Evolutionary conservation across 176 grass and related monocot species (phyloP).

Genomic region (Aechmea fasciata): DNA sequence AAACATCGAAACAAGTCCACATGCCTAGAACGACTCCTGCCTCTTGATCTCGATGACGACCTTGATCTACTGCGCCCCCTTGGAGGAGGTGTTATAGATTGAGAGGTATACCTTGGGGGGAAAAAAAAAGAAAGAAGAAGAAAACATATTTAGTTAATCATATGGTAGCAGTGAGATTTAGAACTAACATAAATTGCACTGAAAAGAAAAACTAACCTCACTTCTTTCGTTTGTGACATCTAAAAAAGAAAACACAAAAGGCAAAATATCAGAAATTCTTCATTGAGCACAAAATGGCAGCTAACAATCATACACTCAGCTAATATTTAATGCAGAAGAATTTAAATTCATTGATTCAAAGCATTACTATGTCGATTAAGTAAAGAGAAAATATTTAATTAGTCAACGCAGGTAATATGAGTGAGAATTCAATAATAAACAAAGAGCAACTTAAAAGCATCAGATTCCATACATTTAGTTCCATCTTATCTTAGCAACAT

Average conservation of each 20-base stretch:
- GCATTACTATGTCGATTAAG: too few relatives aligned
- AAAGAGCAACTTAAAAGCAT: too few relatives aligned
- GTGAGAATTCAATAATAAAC: too few relatives aligned
- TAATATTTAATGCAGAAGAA: background rate
- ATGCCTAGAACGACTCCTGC: slow-evolving; percentile 80
- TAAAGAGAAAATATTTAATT: too few relatives aligned
- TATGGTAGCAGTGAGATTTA: background rate
- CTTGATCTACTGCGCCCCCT: slow-evolving; percentile 31
- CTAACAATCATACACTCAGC: background rate
- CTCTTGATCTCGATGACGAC: slow-evolving; percentile 44
- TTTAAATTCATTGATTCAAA: background rate
- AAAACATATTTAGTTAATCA: slow-evolving; percentile 7
- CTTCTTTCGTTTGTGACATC: slow-evolving; percentile 95
- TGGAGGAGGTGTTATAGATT: slow-evolving; percentile 78
- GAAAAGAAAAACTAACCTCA: slow-evolving; percentile 48
- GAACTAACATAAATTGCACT: slow-evolving; percentile 1
- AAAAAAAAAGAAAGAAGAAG: background rate
- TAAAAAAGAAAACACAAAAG: slow-evolving; percentile 23
- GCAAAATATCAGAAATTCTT: slow-evolving; percentile 19
- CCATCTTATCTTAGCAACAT: too few relatives aligned
- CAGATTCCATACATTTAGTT: too few relatives aligned
- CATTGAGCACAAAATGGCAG: background rate
- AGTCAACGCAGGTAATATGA: too few relatives aligned
- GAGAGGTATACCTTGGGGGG: slow-evolving; percentile 90
- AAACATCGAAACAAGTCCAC: slow-evolving; percentile 15